Conservation (phyloP, 2,329 filamentous ascomycete species). For the Cladosporium sp. region DNA sequence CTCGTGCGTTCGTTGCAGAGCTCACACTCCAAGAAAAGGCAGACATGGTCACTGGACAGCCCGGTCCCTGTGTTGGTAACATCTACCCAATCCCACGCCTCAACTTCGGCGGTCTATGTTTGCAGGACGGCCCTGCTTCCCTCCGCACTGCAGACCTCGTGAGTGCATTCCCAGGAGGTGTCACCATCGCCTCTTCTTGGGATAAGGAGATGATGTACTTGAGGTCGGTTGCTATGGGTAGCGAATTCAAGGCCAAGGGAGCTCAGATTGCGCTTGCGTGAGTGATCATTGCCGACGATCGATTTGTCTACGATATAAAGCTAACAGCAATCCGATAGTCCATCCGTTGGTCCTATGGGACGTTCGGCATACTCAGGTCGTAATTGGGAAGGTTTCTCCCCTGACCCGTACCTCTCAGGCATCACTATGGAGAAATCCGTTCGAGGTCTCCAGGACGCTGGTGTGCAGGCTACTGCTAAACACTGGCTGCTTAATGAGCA, state of each 20-base stretch:
- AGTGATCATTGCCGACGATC: background rate
- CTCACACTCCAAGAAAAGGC: slow-evolving; percentile 37
- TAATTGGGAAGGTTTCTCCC: slow-evolving; percentile 61
- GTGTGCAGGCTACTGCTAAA: slow-evolving; percentile 40
- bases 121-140: slow-evolving; percentile 74
- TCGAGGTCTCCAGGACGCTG: slow-evolving; percentile 48
- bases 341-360: slow-evolving; percentile 40
- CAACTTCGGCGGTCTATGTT: slow-evolving; percentile 54
- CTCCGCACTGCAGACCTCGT: slow-evolving; percentile 28
- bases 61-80: slow-evolving; percentile 58
- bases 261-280: slow-evolving; percentile 54
- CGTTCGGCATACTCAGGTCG: slow-evolving; percentile 18
- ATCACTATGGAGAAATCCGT: slow-evolving; percentile 51
- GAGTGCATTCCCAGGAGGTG: slow-evolving; percentile 77
- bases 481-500: slow-evolving; percentile 16
- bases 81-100: slow-evolving; percentile 51
- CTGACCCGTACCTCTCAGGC: slow-evolving; percentile 63
- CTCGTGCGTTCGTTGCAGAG: slow-evolving; percentile 35
- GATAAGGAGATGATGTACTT: slow-evolving; percentile 64
- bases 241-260: slow-evolving; percentile 28
- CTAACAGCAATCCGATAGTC: slow-evolving; percentile 51
- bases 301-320: slow-evolving; percentile 73
- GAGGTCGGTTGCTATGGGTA: slow-evolving; percentile 37
- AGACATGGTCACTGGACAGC: slow-evolving; percentile 30
- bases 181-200: slow-evolving; percentile 84